Evolutionary conservation across 495 filamentous ascomycete species (phyloP), one percentile per base, ranked within the genome.

Genomic region (Neurospora terricola): DNA sequence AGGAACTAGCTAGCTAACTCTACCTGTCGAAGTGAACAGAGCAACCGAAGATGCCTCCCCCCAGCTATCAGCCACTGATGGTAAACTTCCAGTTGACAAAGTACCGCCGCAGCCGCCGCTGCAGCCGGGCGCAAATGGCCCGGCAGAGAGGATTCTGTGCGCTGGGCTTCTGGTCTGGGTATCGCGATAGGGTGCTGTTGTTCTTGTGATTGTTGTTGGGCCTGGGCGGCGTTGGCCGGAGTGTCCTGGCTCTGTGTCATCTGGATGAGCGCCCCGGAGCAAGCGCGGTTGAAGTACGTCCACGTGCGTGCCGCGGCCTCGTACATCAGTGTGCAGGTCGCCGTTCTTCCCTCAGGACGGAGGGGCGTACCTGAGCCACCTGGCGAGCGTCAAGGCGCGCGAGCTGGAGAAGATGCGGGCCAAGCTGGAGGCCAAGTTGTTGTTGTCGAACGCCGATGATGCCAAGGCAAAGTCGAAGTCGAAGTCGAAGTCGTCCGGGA

Each of bases 131-230:
- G 82, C 71, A 75, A 78, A 78, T 78, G 82, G 73, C 78, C 77
- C 9, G 79, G 83, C 27, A 81, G 83, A 69, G 43, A 39, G 3
- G 80, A 76, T 21, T 81, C 77, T 73, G 30, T 73, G 72, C 73
- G 75, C 21, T 12, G 11, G 10, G 21, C 14, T 34, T 34, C 54
- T 30, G 27, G 54, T 62, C 54, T 14, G 54, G 54, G 54, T 62
- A 34, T 62, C 27, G 12, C 54, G 7, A 62, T 62, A 27, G 12
- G 54, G 1, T 34, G 54, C 12, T 62, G 54, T 62, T 62, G 12
- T 30, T 21, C 21, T 54, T 9, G 42, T 45, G 42, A n/a, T 45
- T 45, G 18, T 21, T n/a, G 42, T 8, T 9, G 42, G 40, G 18
- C 45, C 45, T 27, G 45, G 45, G 45, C 45, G 14, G 43, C 43